Conservation (phyloP, 2,329 filamentous ascomycete species). For the Oidium heveae region DNA sequence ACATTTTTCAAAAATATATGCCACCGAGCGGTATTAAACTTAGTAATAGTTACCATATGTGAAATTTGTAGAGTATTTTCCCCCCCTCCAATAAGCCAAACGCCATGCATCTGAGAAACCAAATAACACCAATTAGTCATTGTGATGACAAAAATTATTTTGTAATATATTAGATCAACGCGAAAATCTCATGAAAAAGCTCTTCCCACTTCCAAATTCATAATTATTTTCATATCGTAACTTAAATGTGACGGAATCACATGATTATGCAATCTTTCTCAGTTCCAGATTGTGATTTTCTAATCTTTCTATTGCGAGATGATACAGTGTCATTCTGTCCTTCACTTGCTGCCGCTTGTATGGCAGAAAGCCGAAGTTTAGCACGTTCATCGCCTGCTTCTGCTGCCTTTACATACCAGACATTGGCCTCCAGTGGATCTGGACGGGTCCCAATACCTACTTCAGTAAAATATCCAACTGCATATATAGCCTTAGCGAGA, state of each 20-base stretch:
- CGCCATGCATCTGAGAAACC: no score
- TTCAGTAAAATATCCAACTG: slow-evolving; percentile 90
- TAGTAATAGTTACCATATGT: no score
- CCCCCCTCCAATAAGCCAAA: no score
- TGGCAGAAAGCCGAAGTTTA: slow-evolving; percentile 63
- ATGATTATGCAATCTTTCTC: slow-evolving; percentile 11
- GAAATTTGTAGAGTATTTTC: no score
- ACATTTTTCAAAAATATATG: no score
- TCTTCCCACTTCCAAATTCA: no score
- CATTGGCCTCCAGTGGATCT: slow-evolving; percentile 88
- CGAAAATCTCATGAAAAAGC: no score
- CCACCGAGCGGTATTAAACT: no score
- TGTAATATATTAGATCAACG: no score
- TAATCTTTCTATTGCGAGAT: slow-evolving; percentile 10
- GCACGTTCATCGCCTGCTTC: slow-evolving; percentile 79
- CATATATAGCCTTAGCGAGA: slow-evolving; percentile 53
- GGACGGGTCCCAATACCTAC: slow-evolving; percentile 92
- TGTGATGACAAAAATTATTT: no score
- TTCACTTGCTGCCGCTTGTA: slow-evolving; percentile 39
- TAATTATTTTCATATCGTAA: no score
- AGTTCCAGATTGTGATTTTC: slow-evolving; percentile 7
- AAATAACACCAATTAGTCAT: no score
- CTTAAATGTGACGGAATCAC: slow-evolving; percentile 3
- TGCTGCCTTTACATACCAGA: slow-evolving; percentile 93
- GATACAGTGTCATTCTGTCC: slow-evolving; percentile 12